phyloP scores from a whole-genome alignment of 331 rosid genomes.

The Malus hybrid region DNA sequence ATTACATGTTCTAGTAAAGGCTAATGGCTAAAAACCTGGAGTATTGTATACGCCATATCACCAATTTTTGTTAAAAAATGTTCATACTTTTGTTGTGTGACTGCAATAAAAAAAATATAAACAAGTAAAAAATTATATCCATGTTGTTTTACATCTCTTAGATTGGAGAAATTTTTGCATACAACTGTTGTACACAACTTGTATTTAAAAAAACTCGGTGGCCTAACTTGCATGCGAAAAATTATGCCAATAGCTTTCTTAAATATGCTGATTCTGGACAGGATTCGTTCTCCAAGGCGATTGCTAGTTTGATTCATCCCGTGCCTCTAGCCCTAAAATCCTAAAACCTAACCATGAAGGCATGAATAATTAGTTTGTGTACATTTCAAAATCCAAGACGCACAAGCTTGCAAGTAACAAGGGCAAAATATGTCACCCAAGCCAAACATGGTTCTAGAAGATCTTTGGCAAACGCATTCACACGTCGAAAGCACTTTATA shows the following conservation, averaged over 20 bases:
- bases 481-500: constrained; percentile 32
- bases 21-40: too few species aligned
- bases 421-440: constrained; percentile 41
- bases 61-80: too few species aligned
- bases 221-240: too few species aligned
- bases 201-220: neutral
- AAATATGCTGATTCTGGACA: neutral
- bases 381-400: neutral
- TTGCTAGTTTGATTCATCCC: neutral
- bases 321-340: neutral
- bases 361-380: neutral
- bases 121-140: too few species aligned
- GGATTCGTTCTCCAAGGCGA: neutral
- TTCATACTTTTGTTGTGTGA: too few species aligned
- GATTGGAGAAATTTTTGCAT: neutral
- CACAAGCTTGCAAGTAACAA: constrained; percentile 31
- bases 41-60: too few species aligned
- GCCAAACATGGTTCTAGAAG: constrained; percentile 50
- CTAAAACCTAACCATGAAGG: neutral
- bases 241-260: neutral
- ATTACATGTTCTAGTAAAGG: too few species aligned
- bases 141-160: too few species aligned
- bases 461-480: constrained; percentile 63
- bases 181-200: neutral
- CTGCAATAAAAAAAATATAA: too few species aligned